phyloP scores from a whole-genome alignment of 306 rosid genomes.

The Dryas drummondii region DNA sequence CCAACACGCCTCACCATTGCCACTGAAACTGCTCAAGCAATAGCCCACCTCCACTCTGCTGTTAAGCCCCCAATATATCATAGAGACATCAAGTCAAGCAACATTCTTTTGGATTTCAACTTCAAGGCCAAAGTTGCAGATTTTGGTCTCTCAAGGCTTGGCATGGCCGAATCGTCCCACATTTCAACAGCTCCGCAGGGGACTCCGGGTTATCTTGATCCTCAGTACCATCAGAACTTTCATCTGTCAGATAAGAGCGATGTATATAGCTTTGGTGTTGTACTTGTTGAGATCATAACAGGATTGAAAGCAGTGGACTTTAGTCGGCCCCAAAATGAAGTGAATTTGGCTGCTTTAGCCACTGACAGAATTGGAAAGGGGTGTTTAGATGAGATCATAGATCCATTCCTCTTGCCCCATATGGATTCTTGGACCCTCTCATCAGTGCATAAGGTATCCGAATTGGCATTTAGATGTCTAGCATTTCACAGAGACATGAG shows the following conservation, averaged over 20 bases:
- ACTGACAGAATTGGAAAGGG: conserved; percentile 69
- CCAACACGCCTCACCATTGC: conserved; percentile 65
- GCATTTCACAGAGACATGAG: conserved; percentile 91
- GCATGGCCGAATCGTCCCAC: conserved; percentile 72
- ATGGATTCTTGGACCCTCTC: conserved; percentile 49
- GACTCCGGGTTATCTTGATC: conserved; percentile 94
- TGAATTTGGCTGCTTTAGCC: conserved; percentile 72
- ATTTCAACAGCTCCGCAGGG: conserved; percentile 97
- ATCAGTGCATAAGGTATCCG: conserved; percentile 69
- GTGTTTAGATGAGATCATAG: conserved; percentile 62
- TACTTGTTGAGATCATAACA: conserved; percentile 79
- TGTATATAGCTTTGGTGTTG: conserved; percentile 92
- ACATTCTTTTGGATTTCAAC: conserved; percentile 67
- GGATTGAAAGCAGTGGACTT: conserved; percentile 85
- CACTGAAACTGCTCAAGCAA: conserved; percentile 85
- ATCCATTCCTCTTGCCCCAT: conserved; percentile 45
- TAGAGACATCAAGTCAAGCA: conserved; percentile 87
- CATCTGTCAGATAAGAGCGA: conserved; percentile 95
- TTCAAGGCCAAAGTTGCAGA: conserved; percentile 83
- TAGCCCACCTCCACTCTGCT: conserved; percentile 79
- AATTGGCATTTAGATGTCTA: conserved; percentile 85
- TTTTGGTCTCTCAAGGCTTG: conserved; percentile 91
- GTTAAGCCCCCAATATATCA: conserved; percentile 80
- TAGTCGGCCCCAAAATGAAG: conserved; percentile 68
- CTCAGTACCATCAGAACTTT: conserved; percentile 90